Evolutionary conservation across 768 basidiomycete genomes (phyloP), one percentile per base, ranked within the genome.

Genomic region (Mycena filopes): DNA sequence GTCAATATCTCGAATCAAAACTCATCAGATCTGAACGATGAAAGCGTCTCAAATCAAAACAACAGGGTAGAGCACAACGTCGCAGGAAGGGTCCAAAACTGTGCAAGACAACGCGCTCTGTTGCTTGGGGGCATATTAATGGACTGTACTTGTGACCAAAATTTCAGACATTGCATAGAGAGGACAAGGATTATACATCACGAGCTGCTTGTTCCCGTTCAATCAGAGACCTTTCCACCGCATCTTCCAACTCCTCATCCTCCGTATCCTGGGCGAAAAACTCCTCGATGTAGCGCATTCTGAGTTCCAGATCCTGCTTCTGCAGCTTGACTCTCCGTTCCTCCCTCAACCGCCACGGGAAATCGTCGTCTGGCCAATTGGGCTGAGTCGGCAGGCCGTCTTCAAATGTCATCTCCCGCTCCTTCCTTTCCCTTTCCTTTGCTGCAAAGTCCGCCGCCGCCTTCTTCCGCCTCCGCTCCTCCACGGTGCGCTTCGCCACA

Each of bases 191-290:
- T 48, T 54, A 60, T 56, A 42, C 53, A 66, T 61, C 65, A 66
- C 65, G 65, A 15, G 65, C 65, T 33, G 55, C 55, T 42, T 9
- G 36, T 48, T 55, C 54, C 51, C 65, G 46, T n/a, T 56, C 54
- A 41, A 56, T 28, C 7, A 38, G 29, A 6, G 65, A 62, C 20
- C 60, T 66, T 49, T 57, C 65, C 28, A 66, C 60, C 38, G 65
- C 65, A 62, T 66, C 65, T 16, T 66, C 65, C 59, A 66, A 21
- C 49, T 81, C 81, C 48, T 82, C 82, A 25, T 76, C 76, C 55
- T 83, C 86, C 53, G 85, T 84, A 40, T 85, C 85, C 48, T 83
- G 79, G 20, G 83, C 84, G 20, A 87, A 72, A 72, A 86, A 87
- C n/a, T 76, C 76, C 66, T 82, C 82, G 42, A 87, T 84, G 74